Conservation (phyloP, 2,329 filamentous ascomycete genomes). For the Alternaria brassicicola region DNA sequence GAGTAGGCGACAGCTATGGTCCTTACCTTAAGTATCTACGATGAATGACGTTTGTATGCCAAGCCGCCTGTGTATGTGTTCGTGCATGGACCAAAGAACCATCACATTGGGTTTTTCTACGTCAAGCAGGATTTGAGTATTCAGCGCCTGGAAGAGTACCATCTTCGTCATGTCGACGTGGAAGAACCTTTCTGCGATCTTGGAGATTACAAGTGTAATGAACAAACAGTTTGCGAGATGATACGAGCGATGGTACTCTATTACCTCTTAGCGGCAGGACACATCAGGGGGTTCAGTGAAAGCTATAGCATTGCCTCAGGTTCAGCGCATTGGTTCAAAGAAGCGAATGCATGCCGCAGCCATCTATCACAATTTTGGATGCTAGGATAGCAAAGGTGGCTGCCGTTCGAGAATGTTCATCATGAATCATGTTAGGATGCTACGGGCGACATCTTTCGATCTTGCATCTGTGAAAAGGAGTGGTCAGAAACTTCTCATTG, state of each 20-base stretch:
- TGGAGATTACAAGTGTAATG: background rate
- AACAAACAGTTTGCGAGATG: background rate
- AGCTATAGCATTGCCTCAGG: background rate
- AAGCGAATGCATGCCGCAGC: rapidly evolving
- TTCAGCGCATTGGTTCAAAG: background rate
- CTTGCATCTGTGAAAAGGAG: background rate
- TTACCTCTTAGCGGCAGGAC: background rate
- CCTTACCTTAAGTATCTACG: background rate
- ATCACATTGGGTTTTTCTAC: background rate
- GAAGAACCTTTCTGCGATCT: background rate
- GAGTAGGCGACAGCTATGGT: background rate
- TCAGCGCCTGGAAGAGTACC: rapidly evolving
- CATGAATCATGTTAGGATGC: rapidly evolving
- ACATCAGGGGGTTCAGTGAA: background rate
- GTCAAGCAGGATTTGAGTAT: background rate
- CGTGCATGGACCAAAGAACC: background rate
- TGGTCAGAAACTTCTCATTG: background rate
- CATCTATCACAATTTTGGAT: background rate
- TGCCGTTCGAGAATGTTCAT: background rate
- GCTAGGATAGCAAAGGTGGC: background rate
- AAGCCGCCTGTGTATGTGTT: background rate
- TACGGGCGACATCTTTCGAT: background rate
- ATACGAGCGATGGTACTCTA: background rate
- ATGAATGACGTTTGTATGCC: too few species aligned
- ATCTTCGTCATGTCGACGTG: background rate